These are phyloP conservation scores for Malbranchea cinnamomea DNA, from an alignment of 2,329 filamentous ascomycete genomes.

Conservation along the genomic window DNA sequence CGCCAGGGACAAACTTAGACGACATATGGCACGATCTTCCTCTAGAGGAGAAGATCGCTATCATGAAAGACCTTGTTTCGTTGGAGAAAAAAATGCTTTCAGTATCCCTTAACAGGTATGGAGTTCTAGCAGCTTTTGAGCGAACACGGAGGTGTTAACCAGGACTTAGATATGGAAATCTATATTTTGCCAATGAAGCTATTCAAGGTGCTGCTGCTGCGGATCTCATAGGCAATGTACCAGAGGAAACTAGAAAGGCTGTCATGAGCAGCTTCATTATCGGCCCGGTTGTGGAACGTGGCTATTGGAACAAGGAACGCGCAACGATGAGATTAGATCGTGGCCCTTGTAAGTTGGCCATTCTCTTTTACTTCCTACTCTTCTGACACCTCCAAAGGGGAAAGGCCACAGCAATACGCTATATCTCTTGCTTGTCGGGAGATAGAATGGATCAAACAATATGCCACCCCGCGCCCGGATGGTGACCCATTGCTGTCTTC, in stretches of 20 bases:
- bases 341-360: slow-evolving; percentile 24
- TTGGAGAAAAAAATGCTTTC: slow-evolving; percentile 11
- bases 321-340: slow-evolving; percentile 21
- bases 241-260: slow-evolving; percentile 17
- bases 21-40: slow-evolving; percentile 17
- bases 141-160: background rate
- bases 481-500: slow-evolving; percentile 14
- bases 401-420: slow-evolving; percentile 19
- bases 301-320: slow-evolving; percentile 23
- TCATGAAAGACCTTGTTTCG: slow-evolving; percentile 12
- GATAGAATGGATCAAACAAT: slow-evolving; percentile 19
- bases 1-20: slow-evolving; percentile 16
- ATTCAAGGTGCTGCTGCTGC: slow-evolving; percentile 1
- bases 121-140: background rate
- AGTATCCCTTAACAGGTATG: slow-evolving; percentile 6
- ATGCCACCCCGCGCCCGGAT: slow-evolving; percentile 13
- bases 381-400: slow-evolving; percentile 15
- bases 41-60: slow-evolving; percentile 14
- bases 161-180: slow-evolving; percentile 1
- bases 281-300: slow-evolving; percentile 21
- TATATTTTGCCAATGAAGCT: slow-evolving; percentile 2
- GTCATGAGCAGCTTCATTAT: slow-evolving; percentile 21
- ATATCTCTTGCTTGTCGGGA: slow-evolving; percentile 19
- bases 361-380: background rate
- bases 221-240: slow-evolving; percentile 1